Percentiles rank a stretch among this genome's conserved stretches.
These are phyloP conservation scores for Diplotaxis tenuifolia DNA, from an alignment of 345 rosid species.

Conservation along the genomic window DNA sequence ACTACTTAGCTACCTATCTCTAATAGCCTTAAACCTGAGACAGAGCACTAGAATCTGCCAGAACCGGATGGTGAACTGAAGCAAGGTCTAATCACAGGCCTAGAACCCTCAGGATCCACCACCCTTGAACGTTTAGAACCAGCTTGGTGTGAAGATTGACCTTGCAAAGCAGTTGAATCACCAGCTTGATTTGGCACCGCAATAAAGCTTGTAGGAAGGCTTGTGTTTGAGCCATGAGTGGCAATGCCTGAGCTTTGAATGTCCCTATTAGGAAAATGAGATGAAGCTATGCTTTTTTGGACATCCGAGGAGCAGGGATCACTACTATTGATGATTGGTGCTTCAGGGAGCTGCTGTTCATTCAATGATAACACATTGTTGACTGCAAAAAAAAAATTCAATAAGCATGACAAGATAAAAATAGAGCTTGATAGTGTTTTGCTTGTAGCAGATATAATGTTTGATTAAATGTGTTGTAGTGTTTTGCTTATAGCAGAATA, in stretches of 20 bases:
- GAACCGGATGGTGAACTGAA: conserved; percentile 1
- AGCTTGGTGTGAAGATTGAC: neutral
- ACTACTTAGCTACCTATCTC: neutral
- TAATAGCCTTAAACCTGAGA: neutral
- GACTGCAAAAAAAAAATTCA: neutral
- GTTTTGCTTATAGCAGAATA: too few species aligned
- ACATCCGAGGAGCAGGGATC: conserved; percentile 2
- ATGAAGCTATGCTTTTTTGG: conserved; percentile 11
- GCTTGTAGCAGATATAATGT: too few species aligned
- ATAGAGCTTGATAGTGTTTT: too few species aligned
- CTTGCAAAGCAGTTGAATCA: conserved; percentile 7
- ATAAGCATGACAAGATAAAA: neutral
- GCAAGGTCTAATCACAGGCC: conserved; percentile 20
- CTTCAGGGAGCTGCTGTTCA: too few species aligned
- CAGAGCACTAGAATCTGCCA: conserved; percentile 11
- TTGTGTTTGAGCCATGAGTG: conserved; percentile 5
- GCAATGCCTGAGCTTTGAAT: conserved; percentile 9
- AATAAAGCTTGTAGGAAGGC: conserved; percentile 3
- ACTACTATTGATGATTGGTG: conserved; percentile 1
- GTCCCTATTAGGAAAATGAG: conserved; percentile 3
- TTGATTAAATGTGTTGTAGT: too few species aligned
- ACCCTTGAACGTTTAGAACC: conserved; percentile 22
- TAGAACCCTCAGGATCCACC: conserved; percentile 11
- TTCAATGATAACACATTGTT: too few species aligned
- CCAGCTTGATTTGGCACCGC: conserved; percentile 2